phyloP scores from a whole-genome alignment of 495 filamentous ascomycete species.

The Acidiella bohemica region DNA sequence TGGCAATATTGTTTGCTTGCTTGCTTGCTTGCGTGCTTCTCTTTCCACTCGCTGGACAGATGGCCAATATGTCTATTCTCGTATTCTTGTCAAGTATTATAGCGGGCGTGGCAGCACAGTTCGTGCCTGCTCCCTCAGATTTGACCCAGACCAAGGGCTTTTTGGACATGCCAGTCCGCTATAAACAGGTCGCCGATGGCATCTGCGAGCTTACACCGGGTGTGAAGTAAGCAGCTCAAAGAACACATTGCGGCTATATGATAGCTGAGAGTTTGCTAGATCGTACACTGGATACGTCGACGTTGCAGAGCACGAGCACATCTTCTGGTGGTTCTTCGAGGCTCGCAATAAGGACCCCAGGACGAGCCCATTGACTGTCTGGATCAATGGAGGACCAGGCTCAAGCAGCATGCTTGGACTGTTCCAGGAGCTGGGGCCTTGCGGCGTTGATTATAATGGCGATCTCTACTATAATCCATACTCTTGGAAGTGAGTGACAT shows the following conservation, averaged over 20 bases:
- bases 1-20: too few relatives aligned
- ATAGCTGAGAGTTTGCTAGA: too few relatives aligned
- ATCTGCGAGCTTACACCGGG: conserved; percentile 52
- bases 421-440: conserved; percentile 52
- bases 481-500: conserved; percentile 43
- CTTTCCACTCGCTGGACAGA: too few relatives aligned
- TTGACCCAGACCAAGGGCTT: conserved; percentile 40
- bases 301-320: conserved; percentile 45
- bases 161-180: conserved; percentile 37
- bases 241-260: conserved; percentile 40
- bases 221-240: conserved; percentile 30
- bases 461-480: conserved; percentile 44
- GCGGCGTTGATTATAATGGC: conserved; percentile 38
- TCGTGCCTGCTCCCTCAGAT: conserved; percentile 44
- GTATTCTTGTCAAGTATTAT: not conserved
- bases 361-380: conserved; percentile 46
- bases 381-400: conserved; percentile 50
- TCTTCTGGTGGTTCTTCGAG: conserved; percentile 38
- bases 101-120: conserved; percentile 33
- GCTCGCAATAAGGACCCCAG: conserved; percentile 40
- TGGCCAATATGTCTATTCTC: not conserved
- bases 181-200: conserved; percentile 48
- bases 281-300: conserved; percentile 56
- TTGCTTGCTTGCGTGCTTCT: too few relatives aligned
- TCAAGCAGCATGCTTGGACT: conserved; percentile 48